Conservation (phyloP, 2,329 filamentous ascomycete species). For the Chaetomium globosum region DNA sequence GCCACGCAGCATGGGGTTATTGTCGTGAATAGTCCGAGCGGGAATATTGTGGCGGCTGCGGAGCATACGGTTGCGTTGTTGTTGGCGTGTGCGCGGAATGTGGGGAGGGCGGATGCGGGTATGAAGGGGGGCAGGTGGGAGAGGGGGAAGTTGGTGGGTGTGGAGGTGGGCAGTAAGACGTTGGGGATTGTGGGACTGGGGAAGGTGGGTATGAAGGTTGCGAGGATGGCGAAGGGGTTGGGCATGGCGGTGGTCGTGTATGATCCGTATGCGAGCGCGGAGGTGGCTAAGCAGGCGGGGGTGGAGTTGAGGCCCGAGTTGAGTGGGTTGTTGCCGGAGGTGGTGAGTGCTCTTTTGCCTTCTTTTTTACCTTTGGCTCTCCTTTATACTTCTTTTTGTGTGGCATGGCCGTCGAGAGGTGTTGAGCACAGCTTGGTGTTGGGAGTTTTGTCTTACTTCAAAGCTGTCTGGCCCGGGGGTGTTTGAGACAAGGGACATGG, state of each 20-base stretch:
- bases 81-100: conserved; percentile 72
- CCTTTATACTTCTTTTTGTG: background rate
- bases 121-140: conserved; percentile 77
- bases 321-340: conserved; percentile 62
- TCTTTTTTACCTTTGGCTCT: background rate
- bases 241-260: conserved; percentile 75
- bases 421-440: background rate
- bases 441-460: background rate
- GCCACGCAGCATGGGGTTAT: conserved; percentile 75
- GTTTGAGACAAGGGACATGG: background rate
- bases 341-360: conserved; percentile 38
- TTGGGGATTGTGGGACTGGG: conserved; percentile 77
- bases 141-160: conserved; percentile 70
- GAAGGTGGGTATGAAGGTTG: conserved; percentile 82
- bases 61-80: conserved; percentile 77
- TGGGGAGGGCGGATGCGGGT: conserved; percentile 69
- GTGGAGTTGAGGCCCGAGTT: conserved; percentile 64
- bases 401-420: background rate
- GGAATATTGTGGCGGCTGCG: conserved; percentile 79
- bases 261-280: conserved; percentile 75
- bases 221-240: conserved; percentile 74
- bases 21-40: conserved; percentile 77
- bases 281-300: conserved; percentile 69
- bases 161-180: conserved; percentile 77
- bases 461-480: background rate